These are phyloP conservation scores for Tritrichomonas musculus DNA, from an alignment of 208 protist genomes.

Conservation along the genomic window DNA sequence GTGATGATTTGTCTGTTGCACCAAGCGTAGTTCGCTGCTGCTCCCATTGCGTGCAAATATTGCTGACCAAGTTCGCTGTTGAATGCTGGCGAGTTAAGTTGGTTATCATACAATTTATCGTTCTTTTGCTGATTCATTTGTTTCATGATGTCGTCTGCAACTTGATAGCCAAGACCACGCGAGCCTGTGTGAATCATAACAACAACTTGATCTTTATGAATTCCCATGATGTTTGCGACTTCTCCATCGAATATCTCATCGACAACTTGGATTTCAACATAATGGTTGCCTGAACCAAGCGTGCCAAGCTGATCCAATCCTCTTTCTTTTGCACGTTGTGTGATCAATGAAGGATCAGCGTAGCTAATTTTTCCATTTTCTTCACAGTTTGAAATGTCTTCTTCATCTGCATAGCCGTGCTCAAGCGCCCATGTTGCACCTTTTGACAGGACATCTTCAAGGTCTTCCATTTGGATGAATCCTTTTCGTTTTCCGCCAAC, in stretches of 20 bases:
- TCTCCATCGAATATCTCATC: conserved; percentile 67
- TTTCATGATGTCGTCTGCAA: conserved; percentile 49
- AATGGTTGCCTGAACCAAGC: too few species aligned
- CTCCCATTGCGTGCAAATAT: conserved; percentile 65
- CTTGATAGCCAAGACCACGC: conserved; percentile 73
- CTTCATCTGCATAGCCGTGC: conserved; percentile 66
- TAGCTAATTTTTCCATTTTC: conserved; percentile 61
- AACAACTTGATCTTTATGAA: conserved; percentile 62
- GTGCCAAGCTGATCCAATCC: conserved; percentile 60
- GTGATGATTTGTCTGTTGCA: conserved; percentile 70
- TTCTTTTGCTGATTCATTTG: conserved; percentile 39
- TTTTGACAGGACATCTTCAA: conserved; percentile 62
- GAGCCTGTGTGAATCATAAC: conserved; percentile 72
- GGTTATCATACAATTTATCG: conserved; percentile 60
- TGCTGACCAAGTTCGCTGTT: conserved; percentile 58
- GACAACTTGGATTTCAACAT: conserved; percentile 56
- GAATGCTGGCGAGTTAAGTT: conserved; percentile 67
- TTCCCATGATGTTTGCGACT: conserved; percentile 64
- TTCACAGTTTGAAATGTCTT: conserved; percentile 72
- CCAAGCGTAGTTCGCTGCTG: too few species aligned
- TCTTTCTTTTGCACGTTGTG: conserved; percentile 63
- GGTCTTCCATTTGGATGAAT: conserved; percentile 33
- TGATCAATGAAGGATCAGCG: conserved; percentile 61
- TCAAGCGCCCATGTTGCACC: conserved; percentile 71
- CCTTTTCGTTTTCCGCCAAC: neutral